Base-by-base conservation (phyloP, 495 filamentous ascomycete species). In the Xylaria acuta region DNA sequence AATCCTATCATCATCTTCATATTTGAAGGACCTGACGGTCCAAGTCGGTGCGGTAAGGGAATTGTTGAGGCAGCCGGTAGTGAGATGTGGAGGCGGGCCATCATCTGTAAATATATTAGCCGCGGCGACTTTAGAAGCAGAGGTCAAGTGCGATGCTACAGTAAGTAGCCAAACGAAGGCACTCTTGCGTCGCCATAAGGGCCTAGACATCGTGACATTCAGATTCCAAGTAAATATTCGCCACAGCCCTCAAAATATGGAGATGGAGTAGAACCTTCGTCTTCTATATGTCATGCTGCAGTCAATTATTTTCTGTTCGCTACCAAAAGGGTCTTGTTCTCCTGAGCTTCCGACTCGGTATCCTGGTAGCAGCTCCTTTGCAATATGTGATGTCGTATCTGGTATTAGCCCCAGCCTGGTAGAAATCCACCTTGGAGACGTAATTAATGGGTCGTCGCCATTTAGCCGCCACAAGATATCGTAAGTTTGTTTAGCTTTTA, bases 51-150 rank as follows among this genome's bases (percentile, higher is more conserved):
- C 58, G 2, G 34, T 38, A 11, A 60, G 32, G 20, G 58, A 60
- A 14, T 38, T 60, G 2, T 38, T 60, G 58, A 60, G 34, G 58
- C 30, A 60, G 58, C 34, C 34, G 20, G 58, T 60, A 64, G 36
- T 18, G 1, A 64, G 60, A 27, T 12, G 36, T 7, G 60, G 38
- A 25, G 60, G 36, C 38, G 60, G 60, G 12, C 60, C 38, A 43
- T 64, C 22, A 1, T 36, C 18, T 9, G 58, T 5, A 38, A 11
- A 30, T 43, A 27, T 43, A 27, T 41, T 22, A 1, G 22, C 11
- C 18, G 38, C n/a, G 22, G 20, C 3, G 38, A 9, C 22, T 0
- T 41, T 43, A 12, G 30, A 64, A 64, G 58, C 58, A 7, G 60
- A 27, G 7, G 43, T 64, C 9, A 43, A 41, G 14, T 30, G 36